Percentiles rank a stretch among this genome's conserved stretches.
phyloP scores from a whole-genome alignment of 805 yeast genomes.

The Metschnikowia aberdeeniae region DNA sequence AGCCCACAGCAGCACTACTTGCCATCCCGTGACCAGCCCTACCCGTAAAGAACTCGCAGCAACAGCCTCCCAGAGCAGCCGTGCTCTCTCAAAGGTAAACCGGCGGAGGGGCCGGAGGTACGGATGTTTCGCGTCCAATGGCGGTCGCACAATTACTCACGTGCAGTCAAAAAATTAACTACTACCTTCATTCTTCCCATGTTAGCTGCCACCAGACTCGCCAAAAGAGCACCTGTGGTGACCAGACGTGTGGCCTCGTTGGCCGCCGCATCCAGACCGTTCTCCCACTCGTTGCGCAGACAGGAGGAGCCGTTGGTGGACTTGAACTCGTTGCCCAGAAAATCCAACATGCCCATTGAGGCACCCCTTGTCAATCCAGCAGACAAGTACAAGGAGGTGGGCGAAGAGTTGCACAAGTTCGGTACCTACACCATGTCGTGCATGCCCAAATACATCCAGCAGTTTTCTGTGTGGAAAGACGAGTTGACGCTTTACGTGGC shows the following conservation, averaged over 20 bases:
- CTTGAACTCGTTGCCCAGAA: conserved; percentile 37
- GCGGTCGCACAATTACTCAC: conserved; percentile 16
- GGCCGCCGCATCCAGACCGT: conserved; percentile 6
- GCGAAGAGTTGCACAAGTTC: conserved; percentile 73
- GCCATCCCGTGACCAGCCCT: too few species aligned
- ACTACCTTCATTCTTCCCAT: conserved; percentile 7
- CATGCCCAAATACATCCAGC: conserved; percentile 77
- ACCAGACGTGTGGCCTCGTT: conserved; percentile 1
- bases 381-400: conserved; percentile 62
- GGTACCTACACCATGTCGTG: conserved; percentile 75
- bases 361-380: conserved; percentile 70
- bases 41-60: too few species aligned
- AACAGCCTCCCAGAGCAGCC: too few species aligned
- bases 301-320: conserved; percentile 30
- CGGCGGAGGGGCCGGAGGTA: conserved; percentile 4
- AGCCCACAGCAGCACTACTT: too few species aligned
- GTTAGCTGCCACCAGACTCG: conserved; percentile 17
- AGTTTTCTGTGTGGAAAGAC: conserved; percentile 87
- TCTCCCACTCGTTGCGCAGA: conserved; percentile 6
- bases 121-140: conserved; percentile 14
- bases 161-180: conserved; percentile 12
- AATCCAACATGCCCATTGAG: conserved; percentile 26
- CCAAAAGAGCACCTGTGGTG: conserved; percentile 9
- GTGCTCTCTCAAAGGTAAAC: too few species aligned
- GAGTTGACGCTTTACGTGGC: conserved; percentile 74